phyloP scores from a whole-genome alignment of 305 asterid species.

The Fraxinus baroniana region DNA sequence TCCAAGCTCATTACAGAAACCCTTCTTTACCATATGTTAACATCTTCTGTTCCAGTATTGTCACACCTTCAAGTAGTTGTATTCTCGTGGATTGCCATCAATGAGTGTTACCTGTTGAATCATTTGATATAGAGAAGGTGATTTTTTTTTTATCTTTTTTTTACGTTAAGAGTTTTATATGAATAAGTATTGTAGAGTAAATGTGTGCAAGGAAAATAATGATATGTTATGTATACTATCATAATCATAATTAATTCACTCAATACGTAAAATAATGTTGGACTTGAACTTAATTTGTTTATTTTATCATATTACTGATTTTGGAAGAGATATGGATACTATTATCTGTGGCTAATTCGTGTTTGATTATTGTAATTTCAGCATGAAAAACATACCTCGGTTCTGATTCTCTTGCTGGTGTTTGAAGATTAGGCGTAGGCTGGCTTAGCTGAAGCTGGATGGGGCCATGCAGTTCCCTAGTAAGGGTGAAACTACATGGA shows the following conservation, averaged over 20 bases:
- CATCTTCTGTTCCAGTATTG: not conserved
- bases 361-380: not conserved
- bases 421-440: conserved; percentile 31
- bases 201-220: not conserved
- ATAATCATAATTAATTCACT: no score
- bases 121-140: not conserved
- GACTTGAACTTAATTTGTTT: no score
- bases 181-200: not conserved
- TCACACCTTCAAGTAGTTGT: not conserved
- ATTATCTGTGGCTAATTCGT: not conserved
- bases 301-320: no score
- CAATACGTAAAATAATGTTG: no score
- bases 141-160: no score
- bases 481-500: conserved; percentile 21
- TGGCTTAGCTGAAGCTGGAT: conserved; percentile 54
- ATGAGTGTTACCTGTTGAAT: not conserved
- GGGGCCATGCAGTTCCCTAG: conserved; percentile 26
- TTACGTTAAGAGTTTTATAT: not conserved
- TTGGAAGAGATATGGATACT: not conserved
- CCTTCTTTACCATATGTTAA: not conserved
- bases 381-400: conserved; percentile 36
- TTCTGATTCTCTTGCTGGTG: conserved; percentile 25
- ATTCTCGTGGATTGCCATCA: not conserved
- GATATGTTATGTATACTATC: not conserved
- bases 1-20: not conserved